A percentile compares a stretch with the other conserved stretches of the same genome.
phyloP scores from a whole-genome alignment of 208 protist species.

The Acanthamoeba sp. region DNA sequence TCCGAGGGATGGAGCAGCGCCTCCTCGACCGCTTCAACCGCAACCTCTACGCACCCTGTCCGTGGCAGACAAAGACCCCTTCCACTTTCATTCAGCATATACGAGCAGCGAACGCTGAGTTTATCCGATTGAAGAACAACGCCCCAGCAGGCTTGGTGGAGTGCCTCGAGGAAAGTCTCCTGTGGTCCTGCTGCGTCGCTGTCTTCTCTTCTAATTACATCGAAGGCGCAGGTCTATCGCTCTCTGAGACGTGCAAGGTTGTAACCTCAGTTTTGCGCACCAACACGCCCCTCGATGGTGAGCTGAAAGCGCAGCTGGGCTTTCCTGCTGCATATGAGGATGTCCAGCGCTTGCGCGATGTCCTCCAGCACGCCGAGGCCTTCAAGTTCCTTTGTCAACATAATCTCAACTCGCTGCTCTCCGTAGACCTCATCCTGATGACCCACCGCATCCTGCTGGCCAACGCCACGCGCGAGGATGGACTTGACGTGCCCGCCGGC shows the following conservation, averaged over 20 bases:
- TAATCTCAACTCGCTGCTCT: neutral
- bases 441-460: neutral
- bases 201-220: neutral
- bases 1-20: no score
- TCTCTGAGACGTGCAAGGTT: neutral
- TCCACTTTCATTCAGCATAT: neutral
- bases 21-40: neutral
- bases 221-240: neutral
- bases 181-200: neutral
- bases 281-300: no score
- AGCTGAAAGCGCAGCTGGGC: no score
- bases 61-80: neutral
- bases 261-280: neutral
- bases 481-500: neutral
- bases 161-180: neutral
- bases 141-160: neutral
- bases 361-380: neutral
- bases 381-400: neutral
- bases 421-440: neutral
- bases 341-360: neutral
- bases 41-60: neutral
- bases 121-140: neutral
- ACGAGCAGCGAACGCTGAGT: neutral
- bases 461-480: neutral
- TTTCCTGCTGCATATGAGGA: no score